phyloP scores from a whole-genome alignment of 305 asterid genomes.

The Nicotiana rustica region DNA sequence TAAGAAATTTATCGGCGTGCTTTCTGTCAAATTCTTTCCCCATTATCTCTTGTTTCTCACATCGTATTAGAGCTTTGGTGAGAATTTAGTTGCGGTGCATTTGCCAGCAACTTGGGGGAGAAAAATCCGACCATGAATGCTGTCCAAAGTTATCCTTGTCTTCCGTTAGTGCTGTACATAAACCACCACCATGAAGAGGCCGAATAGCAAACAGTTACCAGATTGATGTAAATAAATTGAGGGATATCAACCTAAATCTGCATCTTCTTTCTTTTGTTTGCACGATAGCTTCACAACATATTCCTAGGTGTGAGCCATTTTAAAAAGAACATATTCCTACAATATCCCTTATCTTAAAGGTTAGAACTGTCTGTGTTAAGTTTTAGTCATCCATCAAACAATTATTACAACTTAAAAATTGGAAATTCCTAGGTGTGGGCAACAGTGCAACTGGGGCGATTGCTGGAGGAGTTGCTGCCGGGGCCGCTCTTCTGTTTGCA shows the following conservation, averaged over 20 bases:
- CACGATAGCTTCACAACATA: conserved; percentile 8
- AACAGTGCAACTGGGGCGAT: conserved; percentile 72
- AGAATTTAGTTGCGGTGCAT: conserved; percentile 17
- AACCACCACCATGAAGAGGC: conserved; percentile 14
- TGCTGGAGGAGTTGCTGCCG: conserved; percentile 94
- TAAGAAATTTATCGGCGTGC: background rate
- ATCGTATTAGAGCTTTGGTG: conserved; percentile 16
- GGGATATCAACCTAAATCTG: background rate
- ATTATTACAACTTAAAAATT: background rate
- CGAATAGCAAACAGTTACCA: background rate
- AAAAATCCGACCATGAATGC: conserved; percentile 7
- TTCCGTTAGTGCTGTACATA: background rate
- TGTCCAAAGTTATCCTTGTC: conserved; percentile 23
- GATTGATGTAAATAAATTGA: background rate
- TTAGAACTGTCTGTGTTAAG: conserved; percentile 20
- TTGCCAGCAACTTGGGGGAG: background rate
- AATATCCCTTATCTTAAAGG: background rate
- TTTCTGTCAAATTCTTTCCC: background rate
- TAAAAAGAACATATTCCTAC: too few relatives aligned
- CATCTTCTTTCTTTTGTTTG: conserved; percentile 13
- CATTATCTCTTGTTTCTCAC: background rate
- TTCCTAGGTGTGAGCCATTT: background rate
- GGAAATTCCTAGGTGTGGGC: conserved; percentile 51
- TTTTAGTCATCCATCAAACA: background rate
- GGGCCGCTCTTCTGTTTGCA: conserved; percentile 84